Evolutionary conservation across 768 basidiomycete genomes (phyloP).

Genomic region (Brasilioporus rufonigricans): DNA sequence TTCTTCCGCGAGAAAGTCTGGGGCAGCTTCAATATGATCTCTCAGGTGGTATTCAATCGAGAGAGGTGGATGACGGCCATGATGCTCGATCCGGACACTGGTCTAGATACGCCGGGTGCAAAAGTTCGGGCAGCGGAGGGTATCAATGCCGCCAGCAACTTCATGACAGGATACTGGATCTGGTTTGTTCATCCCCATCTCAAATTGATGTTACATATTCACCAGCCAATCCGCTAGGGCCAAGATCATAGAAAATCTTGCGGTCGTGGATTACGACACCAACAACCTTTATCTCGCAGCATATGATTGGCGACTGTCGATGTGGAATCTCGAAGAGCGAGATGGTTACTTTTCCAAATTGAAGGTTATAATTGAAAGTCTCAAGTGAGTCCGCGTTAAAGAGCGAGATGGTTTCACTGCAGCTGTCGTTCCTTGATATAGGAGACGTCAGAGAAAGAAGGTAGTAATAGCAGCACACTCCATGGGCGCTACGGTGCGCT

Average conservation of each 20-base stretch:
- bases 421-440: conserved; percentile 24
- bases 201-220: background rate
- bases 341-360: conserved; percentile 87
- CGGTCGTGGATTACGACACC: conserved; percentile 89
- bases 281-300: conserved; percentile 82
- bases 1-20: conserved; percentile 92
- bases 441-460: conserved; percentile 69
- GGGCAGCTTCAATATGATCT: conserved; percentile 80
- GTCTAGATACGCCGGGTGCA: conserved; percentile 80
- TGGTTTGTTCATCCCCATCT: conserved; percentile 50
- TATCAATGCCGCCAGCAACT: conserved; percentile 82
- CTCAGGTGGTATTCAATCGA: conserved; percentile 78
- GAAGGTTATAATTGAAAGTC: conserved; percentile 77
- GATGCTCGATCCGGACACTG: conserved; percentile 88
- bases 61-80: conserved; percentile 90
- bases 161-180: conserved; percentile 93
- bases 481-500: conserved; percentile 76
- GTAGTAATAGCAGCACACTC: conserved; percentile 84
- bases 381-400: conserved; percentile 47
- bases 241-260: conserved; percentile 92
- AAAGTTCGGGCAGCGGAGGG: conserved; percentile 93
- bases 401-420: background rate
- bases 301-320: conserved; percentile 90
- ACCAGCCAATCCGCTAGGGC: conserved; percentile 45
- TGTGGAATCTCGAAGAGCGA: conserved; percentile 87